Conservation (phyloP, 1,284 basidiomycete genomes). For the Laetiporus sulphureus region DNA sequence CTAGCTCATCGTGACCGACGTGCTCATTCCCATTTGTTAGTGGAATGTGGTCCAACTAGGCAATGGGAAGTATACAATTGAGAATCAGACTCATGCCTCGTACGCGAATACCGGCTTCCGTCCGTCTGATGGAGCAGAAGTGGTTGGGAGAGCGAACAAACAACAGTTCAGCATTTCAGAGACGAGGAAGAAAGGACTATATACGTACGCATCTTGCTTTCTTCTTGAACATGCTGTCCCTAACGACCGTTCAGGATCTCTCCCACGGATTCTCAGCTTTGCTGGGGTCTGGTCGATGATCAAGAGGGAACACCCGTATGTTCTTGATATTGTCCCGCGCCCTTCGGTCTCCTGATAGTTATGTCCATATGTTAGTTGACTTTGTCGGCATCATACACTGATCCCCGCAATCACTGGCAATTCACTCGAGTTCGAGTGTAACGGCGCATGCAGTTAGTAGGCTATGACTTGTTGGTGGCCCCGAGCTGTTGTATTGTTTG, state of each 20-base stretch:
- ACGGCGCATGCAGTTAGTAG: too few species aligned
- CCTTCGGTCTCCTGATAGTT: background rate
- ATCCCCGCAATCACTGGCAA: constrained; percentile 1
- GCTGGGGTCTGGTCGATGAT: background rate
- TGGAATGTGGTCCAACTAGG: constrained; percentile 1
- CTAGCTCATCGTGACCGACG: background rate
- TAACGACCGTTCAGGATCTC: background rate
- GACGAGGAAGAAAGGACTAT: background rate
- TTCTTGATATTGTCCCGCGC: too few species aligned
- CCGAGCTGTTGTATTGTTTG: too few species aligned
- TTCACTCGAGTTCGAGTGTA: background rate
- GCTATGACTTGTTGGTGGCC: too few species aligned
- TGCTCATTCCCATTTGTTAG: background rate
- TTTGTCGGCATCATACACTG: background rate
- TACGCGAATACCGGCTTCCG: background rate
- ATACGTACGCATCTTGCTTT: background rate
- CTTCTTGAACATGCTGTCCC: background rate
- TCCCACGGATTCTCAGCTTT: background rate
- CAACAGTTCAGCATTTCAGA: background rate
- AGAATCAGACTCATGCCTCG: background rate
- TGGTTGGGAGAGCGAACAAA: background rate
- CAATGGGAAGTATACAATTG: constrained; percentile 1
- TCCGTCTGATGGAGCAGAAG: background rate
- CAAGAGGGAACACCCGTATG: background rate
- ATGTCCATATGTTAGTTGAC: background rate